Evolutionary conservation across 257 asterid species (phyloP).

Genomic region (Plantago ovata): DNA sequence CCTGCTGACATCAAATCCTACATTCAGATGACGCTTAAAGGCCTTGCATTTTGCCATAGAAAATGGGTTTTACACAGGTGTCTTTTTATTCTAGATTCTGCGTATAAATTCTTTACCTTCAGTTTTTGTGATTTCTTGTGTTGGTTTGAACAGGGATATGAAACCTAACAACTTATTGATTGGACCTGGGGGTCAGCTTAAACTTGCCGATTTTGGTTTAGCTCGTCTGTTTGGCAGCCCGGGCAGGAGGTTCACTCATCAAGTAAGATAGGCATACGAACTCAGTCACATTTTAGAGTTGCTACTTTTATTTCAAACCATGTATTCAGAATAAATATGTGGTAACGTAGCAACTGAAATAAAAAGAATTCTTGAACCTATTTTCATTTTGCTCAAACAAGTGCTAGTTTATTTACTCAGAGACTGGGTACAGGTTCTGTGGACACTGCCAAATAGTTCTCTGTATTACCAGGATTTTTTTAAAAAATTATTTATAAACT

Average conservation of each 20-base stretch:
- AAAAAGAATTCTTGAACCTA: too few relatives aligned
- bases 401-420: too few relatives aligned
- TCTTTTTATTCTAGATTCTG: slow-evolving; percentile 15
- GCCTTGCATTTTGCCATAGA: slow-evolving; percentile 82
- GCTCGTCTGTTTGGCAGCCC: slow-evolving; percentile 97
- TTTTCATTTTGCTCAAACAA: too few relatives aligned
- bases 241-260: slow-evolving; percentile 92
- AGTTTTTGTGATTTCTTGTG: slow-evolving; percentile 13
- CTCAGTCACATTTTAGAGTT: too few relatives aligned
- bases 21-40: slow-evolving; percentile 87
- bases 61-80: slow-evolving; percentile 95
- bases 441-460: too few relatives aligned
- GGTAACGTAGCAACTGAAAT: too few relatives aligned
- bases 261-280: slow-evolving; percentile 34
- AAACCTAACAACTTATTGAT: slow-evolving; percentile 97
- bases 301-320: too few relatives aligned
- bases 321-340: too few relatives aligned
- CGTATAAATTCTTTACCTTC: slow-evolving; percentile 12
- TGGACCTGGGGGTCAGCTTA: slow-evolving; percentile 82
- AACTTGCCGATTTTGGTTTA: slow-evolving; percentile 95
- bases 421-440: too few relatives aligned
- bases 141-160: slow-evolving; percentile 68
- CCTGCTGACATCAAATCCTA: slow-evolving; percentile 92
- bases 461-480: too few relatives aligned
- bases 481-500: too few relatives aligned